Evolutionary conservation across 495 filamentous ascomycete genomes (phyloP), one percentile per base, ranked within the genome.

Genomic region (Lophiostoma macrostomum): DNA sequence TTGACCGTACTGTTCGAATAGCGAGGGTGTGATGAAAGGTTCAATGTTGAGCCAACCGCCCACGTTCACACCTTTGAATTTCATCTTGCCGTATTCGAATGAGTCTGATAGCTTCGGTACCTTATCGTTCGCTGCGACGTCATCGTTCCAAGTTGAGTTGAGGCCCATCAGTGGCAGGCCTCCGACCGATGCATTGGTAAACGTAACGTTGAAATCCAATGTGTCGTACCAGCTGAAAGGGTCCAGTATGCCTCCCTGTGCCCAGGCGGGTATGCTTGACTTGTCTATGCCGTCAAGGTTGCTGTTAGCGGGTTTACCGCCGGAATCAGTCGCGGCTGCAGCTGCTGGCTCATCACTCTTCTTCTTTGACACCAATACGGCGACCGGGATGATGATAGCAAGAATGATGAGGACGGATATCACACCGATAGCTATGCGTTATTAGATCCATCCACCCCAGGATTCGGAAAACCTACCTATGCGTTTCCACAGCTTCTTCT

Each of bases 21-120:
- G 75, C 1, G 90, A 95, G 0, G 94, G 94, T 13, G 85, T 90
- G 64, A 99, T 96, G 63, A 95, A 96, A 0, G 94, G 94, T 58
- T 99, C 94, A 6, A 99, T 72, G 0, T 84, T 86, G 2, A 99
- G 78, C 94, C 93, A 99, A 23, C 94, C 94, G 29, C 94, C 93
- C 3, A 97, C 60, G 66, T 96, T 99, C 19, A 97, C 86, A 1
- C 94, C 94, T 1, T 91, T 80, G 22, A 93, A 88, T 4, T 90
- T 90, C 39, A 72, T 79, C 2, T 77, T 80, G 1, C 86, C 80
- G 64, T 97, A 99, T n/a, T 81, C 73, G 42, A 84, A 90, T 5
- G 69, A 56, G 54, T 93, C 73, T 49, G 89, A 80, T 11, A 99
- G 74, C 1, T 87, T 71, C 13, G 90, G 89, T 0, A 90, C 88